A percentile compares a stretch with the other conserved stretches of the same genome.
Evolutionary conservation across 257 asterid genomes (phyloP).

Genomic region (Perilla frutescens): DNA sequence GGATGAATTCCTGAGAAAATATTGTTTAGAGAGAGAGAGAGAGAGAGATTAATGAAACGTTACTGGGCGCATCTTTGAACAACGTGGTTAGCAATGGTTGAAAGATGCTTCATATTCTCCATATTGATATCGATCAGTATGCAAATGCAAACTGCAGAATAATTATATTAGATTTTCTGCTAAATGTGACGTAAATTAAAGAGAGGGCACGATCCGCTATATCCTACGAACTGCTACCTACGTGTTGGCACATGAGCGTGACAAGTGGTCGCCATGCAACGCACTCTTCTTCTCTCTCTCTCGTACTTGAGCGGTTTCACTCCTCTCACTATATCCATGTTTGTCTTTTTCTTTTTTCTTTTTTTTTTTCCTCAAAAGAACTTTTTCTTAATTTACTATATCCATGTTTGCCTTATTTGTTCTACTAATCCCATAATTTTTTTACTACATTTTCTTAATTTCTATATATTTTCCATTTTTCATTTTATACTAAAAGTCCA

Average conservation of each 20-base stretch:
- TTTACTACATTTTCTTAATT: too few relatives aligned
- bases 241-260: constrained; percentile 9
- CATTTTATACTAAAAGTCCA: too few relatives aligned
- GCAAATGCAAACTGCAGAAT: neutral
- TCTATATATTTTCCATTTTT: too few relatives aligned
- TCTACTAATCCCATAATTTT: too few relatives aligned
- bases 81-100: constrained; percentile 68
- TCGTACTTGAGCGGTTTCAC: neutral
- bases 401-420: too few relatives aligned
- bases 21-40: neutral
- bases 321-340: neutral
- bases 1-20: too few relatives aligned
- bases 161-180: neutral
- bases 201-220: constrained; percentile 38
- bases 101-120: constrained; percentile 79
- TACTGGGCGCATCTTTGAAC: constrained; percentile 67
- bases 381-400: too few relatives aligned
- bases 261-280: constrained; percentile 61
- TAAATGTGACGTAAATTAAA: neutral
- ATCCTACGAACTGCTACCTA: constrained; percentile 25
- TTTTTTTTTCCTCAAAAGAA: too few relatives aligned
- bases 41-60: constrained; percentile 16
- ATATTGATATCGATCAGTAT: constrained; percentile 10
- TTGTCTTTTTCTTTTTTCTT: neutral
- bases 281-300: neutral